Percentiles rank a stretch among this genome's conserved stretches.
Conservation (phyloP, 176 grass and related monocot species). For the Pontederia crassipes region DNA sequence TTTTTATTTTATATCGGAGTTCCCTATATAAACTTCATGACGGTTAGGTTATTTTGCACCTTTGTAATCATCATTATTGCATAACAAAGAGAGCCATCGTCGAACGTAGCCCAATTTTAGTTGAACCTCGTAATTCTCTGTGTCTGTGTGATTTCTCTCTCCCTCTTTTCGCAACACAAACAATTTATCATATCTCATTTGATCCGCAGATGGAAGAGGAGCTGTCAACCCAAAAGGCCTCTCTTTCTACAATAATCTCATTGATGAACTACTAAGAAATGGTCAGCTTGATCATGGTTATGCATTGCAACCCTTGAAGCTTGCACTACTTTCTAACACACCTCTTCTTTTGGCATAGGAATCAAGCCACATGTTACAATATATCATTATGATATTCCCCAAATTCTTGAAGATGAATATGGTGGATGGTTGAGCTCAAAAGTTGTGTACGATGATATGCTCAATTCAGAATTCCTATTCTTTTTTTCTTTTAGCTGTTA, state of each 20-base stretch:
- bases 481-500: neutral
- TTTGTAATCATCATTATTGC: no score
- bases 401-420: constrained; percentile 72
- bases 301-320: no score
- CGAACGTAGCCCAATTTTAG: no score
- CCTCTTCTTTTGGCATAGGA: constrained; percentile 22
- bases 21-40: no score
- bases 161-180: no score
- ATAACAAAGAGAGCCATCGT: no score
- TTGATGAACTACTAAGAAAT: neutral
- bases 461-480: constrained; percentile 1
- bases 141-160: no score
- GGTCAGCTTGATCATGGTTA: neutral
- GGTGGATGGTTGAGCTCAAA: constrained; percentile 61
- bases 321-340: no score
- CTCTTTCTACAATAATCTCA: neutral
- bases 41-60: no score
- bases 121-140: no score
- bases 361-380: constrained; percentile 62
- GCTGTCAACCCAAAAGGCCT: constrained; percentile 1
- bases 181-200: no score
- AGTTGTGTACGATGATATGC: constrained; percentile 35
- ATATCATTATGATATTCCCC: constrained; percentile 58
- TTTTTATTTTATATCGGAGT: no score
- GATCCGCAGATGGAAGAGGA: neutral